Base-by-base conservation (phyloP, 768 basidiomycete species). In the Trametes cingulata region DNA sequence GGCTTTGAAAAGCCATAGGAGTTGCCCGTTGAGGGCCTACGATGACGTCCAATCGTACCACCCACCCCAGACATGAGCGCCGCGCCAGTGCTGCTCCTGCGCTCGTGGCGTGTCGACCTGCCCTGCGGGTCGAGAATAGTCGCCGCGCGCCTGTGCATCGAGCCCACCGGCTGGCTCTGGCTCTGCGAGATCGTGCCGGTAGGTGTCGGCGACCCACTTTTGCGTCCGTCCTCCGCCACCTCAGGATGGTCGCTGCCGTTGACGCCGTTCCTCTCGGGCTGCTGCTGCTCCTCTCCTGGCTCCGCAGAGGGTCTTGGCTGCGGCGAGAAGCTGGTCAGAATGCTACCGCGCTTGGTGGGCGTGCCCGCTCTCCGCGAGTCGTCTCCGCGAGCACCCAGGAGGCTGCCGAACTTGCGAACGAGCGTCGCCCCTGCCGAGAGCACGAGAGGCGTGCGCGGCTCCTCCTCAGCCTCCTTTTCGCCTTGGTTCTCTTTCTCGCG, bases 61-160 rank as follows among this genome's bases (percentile, higher is more conserved):
- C 68, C 65, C n/a, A 60, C 69, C 9, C 52, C 81, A 24, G 77
- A 78, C 40, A 84, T 69, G 43, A 84, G 70, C 47, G 85, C 83
- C 22, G 83, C 89, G 25, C 90, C 87, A 0, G 87, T 89, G 67
- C 89, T 91, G 68, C 88, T 90, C 68, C 91, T 74, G 68, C 91
- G 78, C 63, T 90, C 88, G 69, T 93, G 91, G 42, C 85, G 77
- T 14, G 78, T 75, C 22, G 85, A 74, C 14, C 85, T 78, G 15
- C 85, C 82, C 48, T 84, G 80, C 0, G 89, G 82, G 70, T 93
- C 91, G 35, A 92, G 69, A 37, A 92, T 79, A 15, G 91, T 91
- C 58, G 90, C 89, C 4, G 90, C 90, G 6, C 91, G 79, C 20
- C 91, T 82, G 72, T 91, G 91, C 0, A 79, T 72, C 54, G 75